phyloP scores from a whole-genome alignment of 208 protist species.

The Crithidia bombi region DNA sequence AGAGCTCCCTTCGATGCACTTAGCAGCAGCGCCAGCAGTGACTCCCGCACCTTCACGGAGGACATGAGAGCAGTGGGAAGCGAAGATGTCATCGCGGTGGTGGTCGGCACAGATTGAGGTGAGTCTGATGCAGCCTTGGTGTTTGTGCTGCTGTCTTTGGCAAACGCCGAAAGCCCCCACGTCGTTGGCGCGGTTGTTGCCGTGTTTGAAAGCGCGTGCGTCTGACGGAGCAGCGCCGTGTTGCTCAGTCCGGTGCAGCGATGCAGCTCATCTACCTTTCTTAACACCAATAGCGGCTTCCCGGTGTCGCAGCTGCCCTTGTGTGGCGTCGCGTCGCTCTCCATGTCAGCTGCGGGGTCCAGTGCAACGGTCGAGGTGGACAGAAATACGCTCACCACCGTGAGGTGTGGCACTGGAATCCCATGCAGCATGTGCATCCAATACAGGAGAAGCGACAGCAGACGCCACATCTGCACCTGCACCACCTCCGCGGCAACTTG shows the following conservation, averaged over 20 bases:
- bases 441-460: constrained; percentile 30
- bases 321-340: not conserved
- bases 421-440: constrained; percentile 30
- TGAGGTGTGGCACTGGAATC: constrained; percentile 9
- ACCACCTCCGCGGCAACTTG: constrained; percentile 9
- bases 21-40: constrained; percentile 12
- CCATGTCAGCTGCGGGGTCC: not conserved
- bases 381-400: constrained; percentile 19
- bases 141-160: constrained; percentile 1
- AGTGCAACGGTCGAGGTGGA: constrained; percentile 16
- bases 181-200: not conserved
- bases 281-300: not conserved
- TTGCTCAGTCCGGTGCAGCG: constrained; percentile 39
- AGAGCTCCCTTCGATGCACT: constrained; percentile 19
- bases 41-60: constrained; percentile 16
- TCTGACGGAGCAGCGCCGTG: constrained; percentile 17
- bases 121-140: not conserved
- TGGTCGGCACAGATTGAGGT: too few species aligned
- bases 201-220: constrained; percentile 1
- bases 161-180: not conserved
- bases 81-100: not conserved
- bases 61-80: not conserved
- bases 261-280: not conserved
- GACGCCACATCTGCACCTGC: constrained; percentile 27
- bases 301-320: not conserved